phyloP scores from a whole-genome alignment of 176 grass and related monocot species.

The Luzula sylvatica region DNA sequence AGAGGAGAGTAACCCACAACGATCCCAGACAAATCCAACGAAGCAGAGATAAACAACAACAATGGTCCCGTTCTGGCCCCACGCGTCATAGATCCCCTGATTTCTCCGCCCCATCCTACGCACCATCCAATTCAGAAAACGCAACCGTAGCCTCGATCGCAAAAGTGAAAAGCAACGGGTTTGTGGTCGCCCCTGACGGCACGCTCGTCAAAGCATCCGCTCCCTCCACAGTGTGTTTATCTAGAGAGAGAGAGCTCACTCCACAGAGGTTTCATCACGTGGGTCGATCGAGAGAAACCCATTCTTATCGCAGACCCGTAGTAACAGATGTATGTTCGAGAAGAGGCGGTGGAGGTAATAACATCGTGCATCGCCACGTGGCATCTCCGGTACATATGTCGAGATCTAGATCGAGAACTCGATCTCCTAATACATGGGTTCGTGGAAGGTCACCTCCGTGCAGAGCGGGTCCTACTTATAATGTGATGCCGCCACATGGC shows the following conservation, averaged over 20 bases:
- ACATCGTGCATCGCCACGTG: constrained; percentile 15
- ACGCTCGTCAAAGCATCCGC: constrained; percentile 69
- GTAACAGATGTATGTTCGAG: constrained; percentile 34
- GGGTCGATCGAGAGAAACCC: constrained; percentile 41
- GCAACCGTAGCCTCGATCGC: constrained; percentile 77
- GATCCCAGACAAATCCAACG: constrained; percentile 24
- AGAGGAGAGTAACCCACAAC: constrained; percentile 19
- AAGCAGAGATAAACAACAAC: constrained; percentile 38
- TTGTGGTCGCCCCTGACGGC: constrained; percentile 92
- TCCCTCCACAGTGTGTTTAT: constrained; percentile 28
- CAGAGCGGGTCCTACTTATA: constrained; percentile 38
- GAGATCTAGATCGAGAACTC: constrained; percentile 69
- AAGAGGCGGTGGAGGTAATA: constrained; percentile 6
- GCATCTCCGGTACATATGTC: constrained; percentile 54
- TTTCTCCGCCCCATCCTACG: constrained; percentile 37
- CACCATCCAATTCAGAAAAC: constrained; percentile 61
- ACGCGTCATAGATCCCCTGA: constrained; percentile 34
- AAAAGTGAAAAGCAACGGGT: constrained; percentile 92
- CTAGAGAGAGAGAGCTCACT: constrained; percentile 37
- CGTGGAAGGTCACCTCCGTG: constrained; percentile 46
- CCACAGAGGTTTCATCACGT: constrained; percentile 47
- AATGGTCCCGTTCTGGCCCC: constrained; percentile 36
- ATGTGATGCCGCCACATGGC: constrained; percentile 39
- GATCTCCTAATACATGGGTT: constrained; percentile 67
- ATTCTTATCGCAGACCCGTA: constrained; percentile 21